These are phyloP conservation scores for Dioscorea alata DNA, from an alignment of 106 monocot genomes.

Conservation along the genomic window DNA sequence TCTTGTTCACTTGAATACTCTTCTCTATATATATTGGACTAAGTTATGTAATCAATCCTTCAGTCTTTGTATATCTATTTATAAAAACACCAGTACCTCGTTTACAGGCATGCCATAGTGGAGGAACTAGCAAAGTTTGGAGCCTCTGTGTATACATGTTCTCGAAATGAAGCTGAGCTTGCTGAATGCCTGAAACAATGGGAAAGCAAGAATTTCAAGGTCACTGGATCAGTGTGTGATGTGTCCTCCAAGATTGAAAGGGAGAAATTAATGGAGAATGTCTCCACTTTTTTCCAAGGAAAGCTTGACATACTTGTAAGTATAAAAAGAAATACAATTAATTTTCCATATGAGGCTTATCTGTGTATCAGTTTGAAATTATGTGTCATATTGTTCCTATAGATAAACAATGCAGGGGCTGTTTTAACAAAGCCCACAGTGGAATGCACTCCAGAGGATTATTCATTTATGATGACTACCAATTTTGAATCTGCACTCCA, in stretches of 20 bases:
- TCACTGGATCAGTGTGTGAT: constrained; percentile 27
- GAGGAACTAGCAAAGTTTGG: constrained; percentile 22
- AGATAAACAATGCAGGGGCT: constrained; percentile 25
- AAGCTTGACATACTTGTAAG: constrained; percentile 30
- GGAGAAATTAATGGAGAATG: constrained; percentile 14
- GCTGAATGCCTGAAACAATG: constrained; percentile 10
- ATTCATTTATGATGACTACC: constrained; percentile 8
- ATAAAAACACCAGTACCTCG: too few relatives aligned
- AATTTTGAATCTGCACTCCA: constrained; percentile 39
- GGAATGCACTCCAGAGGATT: constrained; percentile 8
- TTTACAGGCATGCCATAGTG: constrained; percentile 15
- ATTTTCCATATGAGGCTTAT: background rate
- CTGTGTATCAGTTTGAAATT: background rate
- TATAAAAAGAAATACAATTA: background rate
- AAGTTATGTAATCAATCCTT: too few relatives aligned
- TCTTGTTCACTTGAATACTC: too few relatives aligned
- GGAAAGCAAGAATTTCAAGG: constrained; percentile 2
- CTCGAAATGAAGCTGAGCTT: constrained; percentile 27
- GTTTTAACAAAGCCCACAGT: background rate
- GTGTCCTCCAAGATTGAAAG: constrained; percentile 17
- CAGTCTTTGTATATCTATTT: too few relatives aligned
- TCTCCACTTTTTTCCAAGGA: constrained; percentile 16
- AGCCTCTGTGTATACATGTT: constrained; percentile 19
- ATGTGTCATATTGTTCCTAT: background rate
- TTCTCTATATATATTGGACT: too few relatives aligned